phyloP scores from a whole-genome alignment of 2,329 filamentous ascomycete species.

The Metarhizium humberi region DNA sequence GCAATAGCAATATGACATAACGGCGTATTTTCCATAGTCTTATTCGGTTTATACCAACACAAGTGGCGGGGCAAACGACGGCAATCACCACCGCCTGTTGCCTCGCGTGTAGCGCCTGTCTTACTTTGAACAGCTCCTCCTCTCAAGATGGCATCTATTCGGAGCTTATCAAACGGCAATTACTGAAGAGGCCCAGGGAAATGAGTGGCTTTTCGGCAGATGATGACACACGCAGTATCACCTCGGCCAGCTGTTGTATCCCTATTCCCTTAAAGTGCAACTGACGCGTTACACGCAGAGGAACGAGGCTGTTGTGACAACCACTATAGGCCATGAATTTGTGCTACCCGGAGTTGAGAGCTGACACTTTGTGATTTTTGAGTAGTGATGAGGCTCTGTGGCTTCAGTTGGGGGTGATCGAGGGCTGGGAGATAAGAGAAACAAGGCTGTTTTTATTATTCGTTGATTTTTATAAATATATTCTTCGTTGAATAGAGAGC shows the following conservation, averaged over 20 bases:
- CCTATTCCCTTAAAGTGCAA: not conserved
- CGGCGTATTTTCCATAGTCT: too few species aligned
- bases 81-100: too few species aligned
- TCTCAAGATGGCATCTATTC: too few species aligned
- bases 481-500: too few species aligned
- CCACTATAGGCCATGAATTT: not conserved
- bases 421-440: too few species aligned
- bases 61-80: too few species aligned
- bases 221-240: not conserved
- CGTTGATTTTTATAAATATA: too few species aligned
- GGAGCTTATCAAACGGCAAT: not conserved
- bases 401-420: not conserved
- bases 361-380: not conserved
- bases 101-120: too few species aligned
- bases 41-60: too few species aligned
- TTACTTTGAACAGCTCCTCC: not conserved
- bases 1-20: too few species aligned
- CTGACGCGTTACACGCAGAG: not conserved
- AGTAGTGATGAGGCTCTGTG: not conserved
- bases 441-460: too few species aligned
- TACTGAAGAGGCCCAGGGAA: not conserved
- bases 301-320: not conserved
- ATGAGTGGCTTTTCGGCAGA: not conserved
- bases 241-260: not conserved
- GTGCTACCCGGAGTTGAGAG: not conserved